phyloP scores from a whole-genome alignment of 2,329 filamentous ascomycete genomes.

The Fusarium sp. region DNA sequence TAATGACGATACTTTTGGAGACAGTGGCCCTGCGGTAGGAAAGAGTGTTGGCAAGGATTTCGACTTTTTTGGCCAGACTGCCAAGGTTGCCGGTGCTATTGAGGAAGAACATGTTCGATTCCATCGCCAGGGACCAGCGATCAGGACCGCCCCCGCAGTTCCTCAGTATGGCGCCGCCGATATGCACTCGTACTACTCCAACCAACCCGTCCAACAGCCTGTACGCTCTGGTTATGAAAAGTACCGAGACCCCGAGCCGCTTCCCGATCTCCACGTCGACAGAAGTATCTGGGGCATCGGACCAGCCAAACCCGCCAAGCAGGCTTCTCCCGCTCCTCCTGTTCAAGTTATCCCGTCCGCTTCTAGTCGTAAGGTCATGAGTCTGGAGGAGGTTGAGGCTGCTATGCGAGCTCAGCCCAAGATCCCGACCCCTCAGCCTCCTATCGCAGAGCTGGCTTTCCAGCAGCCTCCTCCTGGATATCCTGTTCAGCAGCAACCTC shows the following conservation, averaged over 20 bases:
- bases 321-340: slow-evolving; percentile 47
- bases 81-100: slow-evolving; percentile 85
- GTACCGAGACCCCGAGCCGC: slow-evolving; percentile 85
- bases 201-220: slow-evolving; percentile 62
- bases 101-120: slow-evolving; percentile 92
- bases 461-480: slow-evolving; percentile 43
- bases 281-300: slow-evolving; percentile 91
- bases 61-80: slow-evolving; percentile 95
- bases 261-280: slow-evolving; percentile 92
- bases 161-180: slow-evolving; percentile 55
- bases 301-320: slow-evolving; percentile 59
- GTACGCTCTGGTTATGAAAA: slow-evolving; percentile 89
- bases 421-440: slow-evolving; percentile 55
- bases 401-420: slow-evolving; percentile 82
- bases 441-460: slow-evolving; percentile 44
- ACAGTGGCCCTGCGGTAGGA: slow-evolving; percentile 50
- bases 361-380: slow-evolving; percentile 83
- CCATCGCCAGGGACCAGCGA: slow-evolving; percentile 75
- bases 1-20: slow-evolving; percentile 94
- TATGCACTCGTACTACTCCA: slow-evolving; percentile 44
- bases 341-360: slow-evolving; percentile 38
- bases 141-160: slow-evolving; percentile 50
- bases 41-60: slow-evolving; percentile 87
- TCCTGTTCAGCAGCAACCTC: slow-evolving; percentile 46
- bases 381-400: slow-evolving; percentile 95